Evolutionary conservation across 208 protist species (phyloP).

Genomic region (Leishmania mexicana): DNA sequence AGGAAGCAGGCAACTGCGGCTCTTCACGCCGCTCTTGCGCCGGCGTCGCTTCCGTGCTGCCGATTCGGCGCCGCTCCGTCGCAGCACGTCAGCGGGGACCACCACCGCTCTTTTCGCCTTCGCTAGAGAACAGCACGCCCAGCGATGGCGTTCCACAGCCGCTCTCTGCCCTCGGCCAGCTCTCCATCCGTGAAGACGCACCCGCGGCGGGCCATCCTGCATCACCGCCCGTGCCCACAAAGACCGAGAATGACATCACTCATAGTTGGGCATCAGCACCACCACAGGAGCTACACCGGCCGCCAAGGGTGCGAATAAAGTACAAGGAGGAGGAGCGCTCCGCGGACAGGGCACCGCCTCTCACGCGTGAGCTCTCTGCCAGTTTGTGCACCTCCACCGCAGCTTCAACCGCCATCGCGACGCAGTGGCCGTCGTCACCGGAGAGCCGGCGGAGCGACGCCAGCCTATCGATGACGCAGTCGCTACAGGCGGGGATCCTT

Average conservation of each 20-base stretch:
- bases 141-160: neutral
- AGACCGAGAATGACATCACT: neutral
- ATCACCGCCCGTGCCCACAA: neutral
- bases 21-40: neutral
- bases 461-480: neutral
- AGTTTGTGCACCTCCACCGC: neutral
- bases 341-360: neutral
- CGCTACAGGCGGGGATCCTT: neutral
- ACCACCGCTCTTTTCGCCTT: neutral
- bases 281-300: neutral
- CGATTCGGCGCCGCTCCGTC: conserved; percentile 20
- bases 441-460: neutral
- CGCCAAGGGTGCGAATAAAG: neutral
- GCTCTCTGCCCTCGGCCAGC: neutral
- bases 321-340: neutral
- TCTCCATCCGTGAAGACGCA: neutral
- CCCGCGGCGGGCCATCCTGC: neutral
- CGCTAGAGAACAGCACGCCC: neutral
- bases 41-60: neutral
- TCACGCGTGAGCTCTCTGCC: neutral
- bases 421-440: neutral
- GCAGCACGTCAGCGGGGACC: conserved; percentile 8
- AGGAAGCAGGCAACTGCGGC: neutral
- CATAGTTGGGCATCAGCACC: neutral
- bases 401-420: neutral